Conservation (phyloP, 441 rosid genomes). For the Adansonia rubrostipa region DNA sequence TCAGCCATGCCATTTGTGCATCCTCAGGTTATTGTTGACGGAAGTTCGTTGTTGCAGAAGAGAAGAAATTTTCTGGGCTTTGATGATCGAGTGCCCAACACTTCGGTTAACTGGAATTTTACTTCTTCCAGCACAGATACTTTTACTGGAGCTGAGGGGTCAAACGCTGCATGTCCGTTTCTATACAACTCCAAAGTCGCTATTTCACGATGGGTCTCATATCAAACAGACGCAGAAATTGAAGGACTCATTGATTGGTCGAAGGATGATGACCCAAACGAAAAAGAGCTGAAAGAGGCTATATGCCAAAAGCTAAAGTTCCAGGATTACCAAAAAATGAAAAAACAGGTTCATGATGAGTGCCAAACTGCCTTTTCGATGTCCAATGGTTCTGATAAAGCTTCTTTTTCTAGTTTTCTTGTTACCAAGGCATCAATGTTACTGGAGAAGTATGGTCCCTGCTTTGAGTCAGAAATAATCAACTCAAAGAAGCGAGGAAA, state of each 20-base stretch:
- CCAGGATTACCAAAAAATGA: slow-evolving; percentile 48
- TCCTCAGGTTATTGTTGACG: slow-evolving; percentile 75
- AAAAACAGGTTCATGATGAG: slow-evolving; percentile 42
- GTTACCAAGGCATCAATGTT: slow-evolving; percentile 72
- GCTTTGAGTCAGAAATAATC: slow-evolving; percentile 44
- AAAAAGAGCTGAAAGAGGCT: slow-evolving; percentile 79
- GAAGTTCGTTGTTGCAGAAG: slow-evolving; percentile 59
- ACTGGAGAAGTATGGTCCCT: slow-evolving; percentile 80
- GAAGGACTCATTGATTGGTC: slow-evolving; percentile 76
- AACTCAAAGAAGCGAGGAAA: slow-evolving; percentile 58
- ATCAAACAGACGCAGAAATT: slow-evolving; percentile 78
- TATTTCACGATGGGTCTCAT: slow-evolving; percentile 61
- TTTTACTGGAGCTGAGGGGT: slow-evolving; percentile 48
- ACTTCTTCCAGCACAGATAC: slow-evolving; percentile 29
- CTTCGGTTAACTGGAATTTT: slow-evolving; percentile 33
- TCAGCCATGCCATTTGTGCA: slow-evolving; percentile 57
- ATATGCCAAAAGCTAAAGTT: slow-evolving; percentile 67
- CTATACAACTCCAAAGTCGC: slow-evolving; percentile 46
- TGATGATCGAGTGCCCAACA: slow-evolving; percentile 5
- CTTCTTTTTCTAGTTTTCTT: slow-evolving; percentile 40
- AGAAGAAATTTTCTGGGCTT: slow-evolving; percentile 31
- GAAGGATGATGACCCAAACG: slow-evolving; percentile 61
- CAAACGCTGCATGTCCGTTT: slow-evolving; percentile 67
- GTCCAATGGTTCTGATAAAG: slow-evolving; percentile 35
- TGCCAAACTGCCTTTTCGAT: slow-evolving; percentile 32